Conservation (phyloP, 257 asterid species). For the Nicotiana undulata region DNA sequence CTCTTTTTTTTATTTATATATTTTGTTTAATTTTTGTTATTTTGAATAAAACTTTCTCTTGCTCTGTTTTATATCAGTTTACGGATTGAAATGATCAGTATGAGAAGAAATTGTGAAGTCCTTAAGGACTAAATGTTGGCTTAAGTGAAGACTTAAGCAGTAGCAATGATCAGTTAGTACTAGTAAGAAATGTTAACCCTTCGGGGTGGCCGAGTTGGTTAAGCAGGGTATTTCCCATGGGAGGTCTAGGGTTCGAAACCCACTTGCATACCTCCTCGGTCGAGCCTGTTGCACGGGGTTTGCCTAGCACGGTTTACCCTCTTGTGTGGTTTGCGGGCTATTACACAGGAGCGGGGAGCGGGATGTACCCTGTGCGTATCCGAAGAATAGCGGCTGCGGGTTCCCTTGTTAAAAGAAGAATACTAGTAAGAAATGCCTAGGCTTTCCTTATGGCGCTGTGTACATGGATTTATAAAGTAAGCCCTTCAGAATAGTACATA, state of each 20-base stretch:
- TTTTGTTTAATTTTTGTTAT: not conserved
- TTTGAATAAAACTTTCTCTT: not conserved
- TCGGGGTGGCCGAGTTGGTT: no score
- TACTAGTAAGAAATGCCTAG: not conserved
- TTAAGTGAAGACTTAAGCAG: not conserved
- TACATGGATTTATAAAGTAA: not conserved
- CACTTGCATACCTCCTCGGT: no score
- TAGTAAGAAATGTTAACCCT: not conserved
- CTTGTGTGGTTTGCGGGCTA: no score
- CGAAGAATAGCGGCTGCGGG: no score
- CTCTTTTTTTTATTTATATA: not conserved
- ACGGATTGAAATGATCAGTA: not conserved
- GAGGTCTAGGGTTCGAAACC: no score
- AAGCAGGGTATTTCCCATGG: no score
- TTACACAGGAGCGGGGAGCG: no score
- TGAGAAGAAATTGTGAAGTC: not conserved
- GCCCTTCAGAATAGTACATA: not conserved
- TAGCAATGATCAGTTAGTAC: not conserved
- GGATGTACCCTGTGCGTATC: no score
- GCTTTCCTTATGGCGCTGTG: not conserved
- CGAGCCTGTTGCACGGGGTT: no score
- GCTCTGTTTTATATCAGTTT: not conserved
- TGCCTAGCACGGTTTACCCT: no score
- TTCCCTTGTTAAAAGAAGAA: no score
- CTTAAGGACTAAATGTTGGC: not conserved